Evolutionary conservation across 1,284 basidiomycete genomes (phyloP), one percentile per base, ranked within the genome.

Genomic region (Cryptococcus depauperatus): DNA sequence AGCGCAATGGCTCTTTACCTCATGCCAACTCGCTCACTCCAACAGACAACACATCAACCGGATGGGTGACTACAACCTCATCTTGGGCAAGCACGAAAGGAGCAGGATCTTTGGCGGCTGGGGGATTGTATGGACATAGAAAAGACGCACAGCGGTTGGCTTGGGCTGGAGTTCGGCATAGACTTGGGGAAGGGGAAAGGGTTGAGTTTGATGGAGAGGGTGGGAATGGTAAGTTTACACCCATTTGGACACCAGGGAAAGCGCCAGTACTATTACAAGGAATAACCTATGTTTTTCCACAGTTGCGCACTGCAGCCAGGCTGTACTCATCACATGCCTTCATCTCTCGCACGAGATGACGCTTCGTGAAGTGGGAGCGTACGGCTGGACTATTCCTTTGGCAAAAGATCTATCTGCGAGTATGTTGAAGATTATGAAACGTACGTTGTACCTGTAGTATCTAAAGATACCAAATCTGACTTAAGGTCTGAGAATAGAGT

Each of bases 351-450:
- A 63, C 44, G 58, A 59, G 41, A 59, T 58, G 54, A 48, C 49
- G 18, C 37, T 56, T 33, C 34, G 62, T 2, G 56, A 61, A 18
- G 59, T 63, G 4, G 62, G 62, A 3, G 38, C 48, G 37, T 65
- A 62, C 33, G 61, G 53, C 3, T 65, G 62, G 62, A 55, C 47
- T 6, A 37, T 44, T 11, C 62, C 62, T 1, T 30, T 30, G 6
- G 35, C 26, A 22, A 63, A 65, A 42, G 61, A 65, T 47, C 58
- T 59, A 1, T 37, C 40, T 28, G 59, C 55, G 1, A 63, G 61
- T 41, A 65, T 57, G 50, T 33, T 59, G 29, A 50, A 48, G 29
- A 57, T 65, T 41, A 65, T 65, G 62, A 58, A 59, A 37, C 43
- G 62, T 61, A 46, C 53, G 61, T 54, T 6, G 13, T 37, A 5